Percentiles rank a stretch among this genome's conserved stretches.
These are phyloP conservation scores for Blastobotrys serpentis DNA, from an alignment of 1,139 yeast genomes.

Conservation along the genomic window DNA sequence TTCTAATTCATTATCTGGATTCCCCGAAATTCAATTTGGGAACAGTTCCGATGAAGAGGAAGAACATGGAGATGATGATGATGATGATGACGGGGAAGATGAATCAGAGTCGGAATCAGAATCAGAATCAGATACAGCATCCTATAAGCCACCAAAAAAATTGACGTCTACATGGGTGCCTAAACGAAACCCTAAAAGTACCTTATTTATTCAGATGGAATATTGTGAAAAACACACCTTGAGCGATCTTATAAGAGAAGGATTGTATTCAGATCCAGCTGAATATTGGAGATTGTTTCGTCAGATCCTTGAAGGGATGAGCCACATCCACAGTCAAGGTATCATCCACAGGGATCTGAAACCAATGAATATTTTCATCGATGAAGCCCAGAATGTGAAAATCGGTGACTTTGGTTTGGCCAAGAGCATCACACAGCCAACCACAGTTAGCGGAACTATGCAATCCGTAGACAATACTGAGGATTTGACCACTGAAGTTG, in stretches of 20 bases:
- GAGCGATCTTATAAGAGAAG: conserved; percentile 76
- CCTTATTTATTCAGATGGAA: conserved; percentile 89
- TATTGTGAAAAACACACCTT: conserved; percentile 94
- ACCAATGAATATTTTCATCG: conserved; percentile 95
- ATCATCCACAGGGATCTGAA: conserved; percentile 93
- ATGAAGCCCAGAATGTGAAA: conserved; percentile 80
- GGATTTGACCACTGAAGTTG: conserved; percentile 87
- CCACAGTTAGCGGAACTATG: conserved; percentile 35
- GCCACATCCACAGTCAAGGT: conserved; percentile 90
- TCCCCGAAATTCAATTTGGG: conserved; percentile 35
- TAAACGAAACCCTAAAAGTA: conserved; percentile 43
- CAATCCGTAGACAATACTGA: conserved; percentile 44
- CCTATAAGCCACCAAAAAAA: conserved; percentile 8
- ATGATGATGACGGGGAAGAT: conserved; percentile 22
- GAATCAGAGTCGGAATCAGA: conserved; percentile 15
- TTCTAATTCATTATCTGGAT: conserved; percentile 32
- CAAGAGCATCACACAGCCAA: conserved; percentile 52
- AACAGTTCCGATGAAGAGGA: conserved; percentile 25
- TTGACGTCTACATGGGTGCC: conserved; percentile 5
- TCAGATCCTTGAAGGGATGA: conserved; percentile 85
- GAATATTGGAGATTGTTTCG: conserved; percentile 89
- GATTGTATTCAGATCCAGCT: conserved; percentile 65
- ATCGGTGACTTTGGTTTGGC: conserved; percentile 98
- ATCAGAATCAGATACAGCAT: conserved; percentile 2
- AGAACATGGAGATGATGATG: conserved; percentile 23